These are phyloP conservation scores for Aspergillus intermedius DNA, from an alignment of 2,329 filamentous ascomycete genomes.

Conservation along the genomic window DNA sequence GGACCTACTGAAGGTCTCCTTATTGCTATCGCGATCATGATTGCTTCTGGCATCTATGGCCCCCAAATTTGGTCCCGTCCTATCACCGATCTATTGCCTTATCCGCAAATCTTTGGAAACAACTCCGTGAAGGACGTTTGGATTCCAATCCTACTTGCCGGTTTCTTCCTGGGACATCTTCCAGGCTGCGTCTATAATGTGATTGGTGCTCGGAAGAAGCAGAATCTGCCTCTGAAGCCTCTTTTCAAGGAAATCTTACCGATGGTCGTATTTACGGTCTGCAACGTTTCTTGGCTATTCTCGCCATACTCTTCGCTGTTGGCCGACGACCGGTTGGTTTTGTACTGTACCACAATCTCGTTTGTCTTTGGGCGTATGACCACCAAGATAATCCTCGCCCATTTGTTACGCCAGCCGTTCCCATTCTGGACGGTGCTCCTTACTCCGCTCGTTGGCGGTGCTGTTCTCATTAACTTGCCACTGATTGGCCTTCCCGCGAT, in stretches of 20 bases:
- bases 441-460: conserved; percentile 77
- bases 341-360: conserved; percentile 91
- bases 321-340: conserved; percentile 75
- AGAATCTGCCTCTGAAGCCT: conserved; percentile 67
- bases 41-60: conserved; percentile 78
- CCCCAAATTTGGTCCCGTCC: conserved; percentile 78
- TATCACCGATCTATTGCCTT: conserved; percentile 63
- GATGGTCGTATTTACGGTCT: conserved; percentile 71
- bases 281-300: conserved; percentile 77
- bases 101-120: conserved; percentile 58
- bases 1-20: conserved; percentile 93
- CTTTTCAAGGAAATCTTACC: conserved; percentile 93
- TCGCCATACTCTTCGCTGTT: conserved; percentile 80
- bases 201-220: conserved; percentile 62
- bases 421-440: conserved; percentile 95
- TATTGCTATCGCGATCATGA: conserved; percentile 80
- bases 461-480: conserved; percentile 75
- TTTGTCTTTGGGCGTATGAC: conserved; percentile 98
- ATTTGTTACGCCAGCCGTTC: conserved; percentile 87
- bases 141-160: conserved; percentile 63
- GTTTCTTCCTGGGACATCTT: conserved; percentile 66
- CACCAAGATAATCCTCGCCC: conserved; percentile 96
- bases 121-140: conserved; percentile 81
- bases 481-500: conserved; percentile 64
- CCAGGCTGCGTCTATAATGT: conserved; percentile 90